Evolutionary conservation across 371 early-diverging fungal species (phyloP), one percentile per base, ranked within the genome.

Genomic region (Saksenaea oblongispora): DNA sequence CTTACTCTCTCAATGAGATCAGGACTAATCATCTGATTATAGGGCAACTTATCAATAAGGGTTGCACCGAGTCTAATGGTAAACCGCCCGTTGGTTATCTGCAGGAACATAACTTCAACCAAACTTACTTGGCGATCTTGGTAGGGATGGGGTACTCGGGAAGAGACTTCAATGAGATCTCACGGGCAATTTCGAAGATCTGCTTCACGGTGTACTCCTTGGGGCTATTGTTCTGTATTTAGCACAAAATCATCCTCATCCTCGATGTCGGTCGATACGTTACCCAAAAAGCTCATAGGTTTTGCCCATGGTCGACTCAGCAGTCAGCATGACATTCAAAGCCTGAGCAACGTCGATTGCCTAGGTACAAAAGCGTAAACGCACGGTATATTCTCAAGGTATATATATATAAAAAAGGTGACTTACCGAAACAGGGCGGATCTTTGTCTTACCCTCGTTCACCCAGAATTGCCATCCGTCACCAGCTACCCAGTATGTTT

Each of bases 221-320:
- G 68, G 92, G 87, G 61, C 61, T 54, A 64, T n/a, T 18, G 31
- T 18, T 1, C 26, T 22, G 44, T 11, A 22, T n/a, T 14, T 39
- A 17, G 28, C 10, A n/a, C 47, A 53, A 57, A 34, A 57, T 2
- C 26, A 34, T 5, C 14, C 24, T 34, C 26, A 13, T 15, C 56
- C 14, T 24, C 58, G 58, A 31, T 31, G 4, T 2, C 31, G 31
- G 7, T 31, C 31, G 3, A 39, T 1, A 22, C 24, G 22, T 58
- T 79, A 87, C 83, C 96, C 96, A 69, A 87, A 93, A 39, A 98
- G 87, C 79, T 98, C 98, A 61, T 91, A 94, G 24, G 89, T 90
- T 82, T 93, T 89, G 56, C 96, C 97, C 28, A 84, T 83, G 8
- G 91, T 87, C 28, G 80, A 79, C 58, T 89, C 88, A 66, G 90